Percentiles rank a stretch among this genome's conserved stretches.
Conservation (phyloP, 2,329 filamentous ascomycete genomes). For the Verticillium isaacii region DNA sequence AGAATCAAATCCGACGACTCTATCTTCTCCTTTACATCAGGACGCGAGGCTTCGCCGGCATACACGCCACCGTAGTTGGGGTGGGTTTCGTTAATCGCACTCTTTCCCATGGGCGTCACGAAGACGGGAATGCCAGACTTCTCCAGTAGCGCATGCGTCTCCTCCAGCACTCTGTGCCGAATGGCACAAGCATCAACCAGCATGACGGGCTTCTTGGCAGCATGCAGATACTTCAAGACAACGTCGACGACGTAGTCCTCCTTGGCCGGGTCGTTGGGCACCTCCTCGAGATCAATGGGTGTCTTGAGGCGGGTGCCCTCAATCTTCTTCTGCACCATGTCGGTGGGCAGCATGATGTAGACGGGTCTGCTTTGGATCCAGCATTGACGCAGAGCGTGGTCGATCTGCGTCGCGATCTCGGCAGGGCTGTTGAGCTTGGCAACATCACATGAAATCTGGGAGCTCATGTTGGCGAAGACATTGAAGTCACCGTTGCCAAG, state of each 20-base stretch:
- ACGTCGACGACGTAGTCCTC: conserved; percentile 83
- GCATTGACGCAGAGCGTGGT: conserved; percentile 71
- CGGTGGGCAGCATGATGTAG: conserved; percentile 78
- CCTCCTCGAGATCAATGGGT: conserved; percentile 62
- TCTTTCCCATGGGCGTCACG: conserved; percentile 88
- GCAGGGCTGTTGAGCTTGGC: conserved; percentile 65
- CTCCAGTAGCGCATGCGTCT: conserved; percentile 67
- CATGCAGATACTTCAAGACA: conserved; percentile 67
- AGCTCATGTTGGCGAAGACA: conserved; percentile 76
- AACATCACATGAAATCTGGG: conserved; percentile 64
- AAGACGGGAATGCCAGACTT: conserved; percentile 76
- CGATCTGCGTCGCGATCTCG: conserved; percentile 71
- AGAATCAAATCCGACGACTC: conserved; percentile 69
- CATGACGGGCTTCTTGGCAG: conserved; percentile 70
- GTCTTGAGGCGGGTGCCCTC: conserved; percentile 68
- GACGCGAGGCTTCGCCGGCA: conserved; percentile 69
- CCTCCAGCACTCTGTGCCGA: conserved; percentile 66
- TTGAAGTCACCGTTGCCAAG: conserved; percentile 76
- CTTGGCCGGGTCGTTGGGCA: conserved; percentile 61
- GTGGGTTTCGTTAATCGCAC: conserved; percentile 72
- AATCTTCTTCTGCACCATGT: conserved; percentile 72
- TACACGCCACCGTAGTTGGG: conserved; percentile 81
- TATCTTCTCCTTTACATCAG: conserved; percentile 57
- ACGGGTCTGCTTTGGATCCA: conserved; percentile 71
- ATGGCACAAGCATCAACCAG: conserved; percentile 81